Base-by-base conservation (phyloP, 257 asterid species). In the Fraxinus cuspidata region DNA sequence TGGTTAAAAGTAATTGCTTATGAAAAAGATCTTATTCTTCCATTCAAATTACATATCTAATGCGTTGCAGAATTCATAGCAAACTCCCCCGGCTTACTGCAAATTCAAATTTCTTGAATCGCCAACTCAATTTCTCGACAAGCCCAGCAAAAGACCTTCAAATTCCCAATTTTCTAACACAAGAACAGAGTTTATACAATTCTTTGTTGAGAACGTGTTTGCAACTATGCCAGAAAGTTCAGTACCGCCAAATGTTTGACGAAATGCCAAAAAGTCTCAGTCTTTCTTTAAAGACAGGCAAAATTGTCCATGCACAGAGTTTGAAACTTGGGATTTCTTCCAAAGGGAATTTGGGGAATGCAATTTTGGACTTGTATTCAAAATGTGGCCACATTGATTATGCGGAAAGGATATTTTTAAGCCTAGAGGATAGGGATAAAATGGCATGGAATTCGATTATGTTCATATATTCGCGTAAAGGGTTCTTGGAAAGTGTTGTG, bases 381-480 rank as follows among this genome's bases (percentile, higher is more conserved):
- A 95, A 93, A 83, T 90, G 97, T 27, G 96, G 98, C 49, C 84
- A 87, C 74, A 37, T 79, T 74, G 89, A 76, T 70, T 90, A 85
- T 44, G 91, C 96, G 4, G 85, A 81, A 70, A 86, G 86, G 80
- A 81, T 88, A 1, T 91, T 94, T 80, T 69, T 40, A 9, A 75
- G 28, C 69, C 95, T 94, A 34, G 86, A 78, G 80, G 81, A 67
- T 64, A 88, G 81, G 84, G 92, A 91, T 86, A 83, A 77, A 18
- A 78, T 84, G 79, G 86, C 99, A 71, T 94, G 97, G 97, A 94
- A 94, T 82, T 94, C 99, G 16, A 81, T 94, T 72, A 80, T 91
- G 85, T 83, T 82, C 23, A 85, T 92, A 94, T 88, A 90, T 44
- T 94, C 99, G 12, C 86, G 93, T 27, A 80, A 77, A 44, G 89